These are phyloP conservation scores for Penicillium daleae DNA, from an alignment of 495 filamentous ascomycete genomes.

Conservation along the genomic window DNA sequence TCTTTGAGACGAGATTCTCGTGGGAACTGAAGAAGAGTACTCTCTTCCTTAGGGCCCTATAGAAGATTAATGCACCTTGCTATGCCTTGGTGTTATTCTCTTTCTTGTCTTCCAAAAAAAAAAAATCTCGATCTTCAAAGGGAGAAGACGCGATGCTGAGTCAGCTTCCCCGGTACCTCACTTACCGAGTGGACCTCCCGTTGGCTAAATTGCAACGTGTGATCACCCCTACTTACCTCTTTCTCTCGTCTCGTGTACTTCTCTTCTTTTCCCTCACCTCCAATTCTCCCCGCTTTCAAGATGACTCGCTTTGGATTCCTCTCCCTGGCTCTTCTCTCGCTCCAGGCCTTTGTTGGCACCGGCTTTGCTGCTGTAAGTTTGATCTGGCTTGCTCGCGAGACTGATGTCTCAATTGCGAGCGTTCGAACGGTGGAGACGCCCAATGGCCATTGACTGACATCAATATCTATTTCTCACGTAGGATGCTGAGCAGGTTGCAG, in stretches of 20 bases:
- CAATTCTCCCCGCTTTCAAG: conserved; percentile 40
- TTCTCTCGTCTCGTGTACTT: conserved; percentile 2
- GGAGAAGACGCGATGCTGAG: conserved; percentile 22
- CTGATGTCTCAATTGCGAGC: neutral
- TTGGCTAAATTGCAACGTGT: conserved; percentile 34
- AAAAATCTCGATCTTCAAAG: conserved; percentile 19
- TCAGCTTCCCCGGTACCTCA: conserved; percentile 27
- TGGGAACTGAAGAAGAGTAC: neutral
- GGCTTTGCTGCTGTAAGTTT: conserved; percentile 64
- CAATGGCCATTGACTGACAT: conserved; percentile 34
- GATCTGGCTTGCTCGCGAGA: conserved; percentile 17
- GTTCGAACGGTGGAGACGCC: conserved; percentile 7
- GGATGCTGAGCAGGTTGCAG: conserved; percentile 54
- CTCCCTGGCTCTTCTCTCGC: conserved; percentile 69
- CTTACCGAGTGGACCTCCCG: conserved; percentile 25
- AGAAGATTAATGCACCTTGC: conserved; percentile 4
- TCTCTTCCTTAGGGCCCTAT: neutral
- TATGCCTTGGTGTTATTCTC: conserved; percentile 9
- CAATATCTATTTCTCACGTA: conserved; percentile 20
- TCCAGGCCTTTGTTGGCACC: conserved; percentile 66
- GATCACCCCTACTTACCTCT: conserved; percentile 27
- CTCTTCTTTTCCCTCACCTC: conserved; percentile 15
- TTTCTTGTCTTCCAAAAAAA: conserved; percentile 20
- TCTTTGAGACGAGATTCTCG: neutral
- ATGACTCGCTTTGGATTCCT: conserved; percentile 78